Evolutionary conservation across 169 alveolate species (phyloP), one percentile per base, ranked within the genome.

Genomic region (Cryptosporidium parvum): DNA sequence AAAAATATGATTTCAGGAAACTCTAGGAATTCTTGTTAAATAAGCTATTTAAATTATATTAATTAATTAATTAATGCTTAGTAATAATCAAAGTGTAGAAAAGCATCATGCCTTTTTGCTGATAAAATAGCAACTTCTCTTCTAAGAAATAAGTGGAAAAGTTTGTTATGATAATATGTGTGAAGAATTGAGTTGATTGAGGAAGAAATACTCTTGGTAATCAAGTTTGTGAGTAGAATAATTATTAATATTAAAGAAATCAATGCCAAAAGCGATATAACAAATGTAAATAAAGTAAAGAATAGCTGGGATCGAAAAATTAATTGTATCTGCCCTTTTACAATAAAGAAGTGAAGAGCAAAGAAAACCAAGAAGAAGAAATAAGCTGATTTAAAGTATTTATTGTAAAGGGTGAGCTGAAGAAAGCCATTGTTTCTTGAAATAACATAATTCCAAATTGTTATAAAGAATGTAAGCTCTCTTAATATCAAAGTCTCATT

Each of bases 31-130:
- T 45, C 21, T 14, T 48, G 5, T 48, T 48, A 0, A 48, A 14
- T 48, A 16, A 48, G n/a, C 14, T 45, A 45, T 3, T 53, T 35
- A n/a, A 33, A 48, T 14, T 14, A 3, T 14, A 16, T 48, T 48
- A 48, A 10, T 56, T 37, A 42, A 16, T 48, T 48, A 48, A 10
- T 56, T 1, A 42, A 31, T 42, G 3, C 0, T 23, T 53, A 56
- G 61, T 73, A 73, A 37, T 73, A 73, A 23, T 73, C 86, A 33
- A 73, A 26, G 45, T 80, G 75, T 23, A 80, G 52, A 48, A 80
- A 59, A 21, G 89, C 75, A 65, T 80, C 89, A 39, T 80, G 89
- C 16, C 68, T 80, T 42, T 80, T 80, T 0, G 89, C 72, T n/a
- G 89, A 62, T 8, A 80, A 39, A 35, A 80, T 80, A 12, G 89